Evolutionary conservation across 140 eudicot species (phyloP).

Genomic region (Anethum foeniculum): DNA sequence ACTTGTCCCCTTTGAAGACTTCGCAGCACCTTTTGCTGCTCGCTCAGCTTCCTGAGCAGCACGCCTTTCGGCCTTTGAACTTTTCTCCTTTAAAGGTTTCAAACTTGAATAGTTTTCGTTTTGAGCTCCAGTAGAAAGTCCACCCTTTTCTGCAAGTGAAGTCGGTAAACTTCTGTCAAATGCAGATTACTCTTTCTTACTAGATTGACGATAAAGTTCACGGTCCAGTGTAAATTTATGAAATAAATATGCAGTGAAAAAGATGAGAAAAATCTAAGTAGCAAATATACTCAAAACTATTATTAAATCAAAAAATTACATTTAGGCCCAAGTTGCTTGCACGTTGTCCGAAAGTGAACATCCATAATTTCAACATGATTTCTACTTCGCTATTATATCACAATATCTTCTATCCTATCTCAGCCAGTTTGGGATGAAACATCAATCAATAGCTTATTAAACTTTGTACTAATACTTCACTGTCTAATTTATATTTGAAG

Average conservation of each 20-base stretch:
- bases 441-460: background rate
- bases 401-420: background rate
- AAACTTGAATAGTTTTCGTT: constrained; percentile 35
- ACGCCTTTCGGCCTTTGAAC: constrained; percentile 93
- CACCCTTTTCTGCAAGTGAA: constrained; percentile 37
- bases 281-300: background rate
- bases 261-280: background rate
- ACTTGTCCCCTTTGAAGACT: constrained; percentile 58
- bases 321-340: background rate
- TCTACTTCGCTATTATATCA: background rate
- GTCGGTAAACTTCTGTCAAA: background rate
- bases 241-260: background rate
- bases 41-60: constrained; percentile 90
- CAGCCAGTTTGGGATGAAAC: background rate
- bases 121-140: constrained; percentile 37
- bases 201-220: background rate
- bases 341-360: background rate
- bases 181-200: background rate
- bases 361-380: background rate
- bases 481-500: background rate
- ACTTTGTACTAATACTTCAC: background rate
- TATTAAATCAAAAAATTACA: background rate
- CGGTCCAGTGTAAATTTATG: background rate
- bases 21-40: constrained; percentile 37
- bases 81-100: constrained; percentile 60